Evolutionary conservation across 1,139 yeast species (phyloP).

Genomic region (Zhuliangozyma blackwelliae): DNA sequence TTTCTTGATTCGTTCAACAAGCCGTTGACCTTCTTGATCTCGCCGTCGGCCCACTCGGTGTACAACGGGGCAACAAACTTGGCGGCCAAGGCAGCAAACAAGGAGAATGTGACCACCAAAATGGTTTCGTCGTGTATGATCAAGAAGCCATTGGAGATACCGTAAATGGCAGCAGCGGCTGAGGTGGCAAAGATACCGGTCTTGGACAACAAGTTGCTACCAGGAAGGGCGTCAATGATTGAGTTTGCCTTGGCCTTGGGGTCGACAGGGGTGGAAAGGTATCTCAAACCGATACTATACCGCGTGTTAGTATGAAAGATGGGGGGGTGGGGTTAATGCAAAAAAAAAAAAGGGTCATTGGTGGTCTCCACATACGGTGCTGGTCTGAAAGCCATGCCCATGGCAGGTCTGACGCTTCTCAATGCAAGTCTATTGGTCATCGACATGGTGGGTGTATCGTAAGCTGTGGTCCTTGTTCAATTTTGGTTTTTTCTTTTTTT

Average conservation of each 20-base stretch:
- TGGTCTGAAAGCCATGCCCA: conserved; percentile 39
- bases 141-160: conserved; percentile 88
- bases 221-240: conserved; percentile 89
- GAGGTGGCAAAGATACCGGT: conserved; percentile 94
- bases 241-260: conserved; percentile 92
- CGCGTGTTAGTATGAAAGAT: conserved; percentile 1
- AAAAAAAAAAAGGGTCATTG: no score
- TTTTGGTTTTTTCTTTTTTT: conserved; percentile 7
- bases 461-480: conserved; percentile 1
- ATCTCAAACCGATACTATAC: conserved; percentile 56
- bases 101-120: conserved; percentile 73
- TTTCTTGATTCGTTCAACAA: conserved; percentile 84
- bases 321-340: no score
- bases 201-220: conserved; percentile 81
- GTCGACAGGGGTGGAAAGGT: conserved; percentile 62
- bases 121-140: conserved; percentile 93
- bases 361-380: conserved; percentile 36
- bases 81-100: conserved; percentile 70
- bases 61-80: conserved; percentile 92
- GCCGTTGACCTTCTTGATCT: conserved; percentile 77
- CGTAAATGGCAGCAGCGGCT: conserved; percentile 91
- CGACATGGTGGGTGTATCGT: conserved; percentile 25
- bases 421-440: conserved; percentile 46
- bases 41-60: conserved; percentile 91
- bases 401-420: conserved; percentile 39